phyloP scores from a whole-genome alignment of 805 yeast species.

The Metschnikowia santaceciliae region DNA sequence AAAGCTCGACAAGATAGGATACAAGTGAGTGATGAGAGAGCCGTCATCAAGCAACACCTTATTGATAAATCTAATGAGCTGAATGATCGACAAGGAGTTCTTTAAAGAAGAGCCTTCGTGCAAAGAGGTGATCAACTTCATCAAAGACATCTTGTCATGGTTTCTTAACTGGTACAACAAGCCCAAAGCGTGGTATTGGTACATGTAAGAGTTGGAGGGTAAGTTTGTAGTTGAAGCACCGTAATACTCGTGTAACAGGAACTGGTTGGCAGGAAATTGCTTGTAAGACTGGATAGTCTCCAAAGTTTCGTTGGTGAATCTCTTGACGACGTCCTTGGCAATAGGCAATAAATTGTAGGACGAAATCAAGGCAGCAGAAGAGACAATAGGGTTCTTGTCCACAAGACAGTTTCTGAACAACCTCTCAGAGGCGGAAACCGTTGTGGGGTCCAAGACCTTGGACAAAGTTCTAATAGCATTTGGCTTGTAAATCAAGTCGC shows the following conservation, averaged over 20 bases:
- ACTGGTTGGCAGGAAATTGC: constrained; percentile 46
- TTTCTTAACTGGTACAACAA: constrained; percentile 81
- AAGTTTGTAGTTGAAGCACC: constrained; percentile 46
- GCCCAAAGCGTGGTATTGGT: constrained; percentile 96
- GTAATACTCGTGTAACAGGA: constrained; percentile 52
- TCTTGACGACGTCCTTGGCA: constrained; percentile 85
- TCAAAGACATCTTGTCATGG: constrained; percentile 90
- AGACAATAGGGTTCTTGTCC: constrained; percentile 79
- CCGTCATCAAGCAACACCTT: constrained; percentile 69
- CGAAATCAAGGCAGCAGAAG: constrained; percentile 91
- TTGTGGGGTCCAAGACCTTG: constrained; percentile 82
- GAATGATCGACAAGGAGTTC: constrained; percentile 79
- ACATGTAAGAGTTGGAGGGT: constrained; percentile 71
- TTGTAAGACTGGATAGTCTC: constrained; percentile 76
- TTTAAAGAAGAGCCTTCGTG: constrained; percentile 57
- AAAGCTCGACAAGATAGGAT: constrained; percentile 65
- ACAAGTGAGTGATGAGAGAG: constrained; percentile 54
- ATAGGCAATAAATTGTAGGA: constrained; percentile 87
- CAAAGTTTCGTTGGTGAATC: constrained; percentile 92
- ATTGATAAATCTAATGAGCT: constrained; percentile 78
- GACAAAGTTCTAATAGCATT: constrained; percentile 91
- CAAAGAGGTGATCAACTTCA: constrained; percentile 83
- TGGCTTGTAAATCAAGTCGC: constrained; percentile 82
- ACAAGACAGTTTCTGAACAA: constrained; percentile 89
- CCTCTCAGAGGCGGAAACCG: constrained; percentile 91